Evolutionary conservation across 2,329 filamentous ascomycete species (phyloP), one percentile per base, ranked within the genome.

Genomic region (Fusarium euwallaceae): DNA sequence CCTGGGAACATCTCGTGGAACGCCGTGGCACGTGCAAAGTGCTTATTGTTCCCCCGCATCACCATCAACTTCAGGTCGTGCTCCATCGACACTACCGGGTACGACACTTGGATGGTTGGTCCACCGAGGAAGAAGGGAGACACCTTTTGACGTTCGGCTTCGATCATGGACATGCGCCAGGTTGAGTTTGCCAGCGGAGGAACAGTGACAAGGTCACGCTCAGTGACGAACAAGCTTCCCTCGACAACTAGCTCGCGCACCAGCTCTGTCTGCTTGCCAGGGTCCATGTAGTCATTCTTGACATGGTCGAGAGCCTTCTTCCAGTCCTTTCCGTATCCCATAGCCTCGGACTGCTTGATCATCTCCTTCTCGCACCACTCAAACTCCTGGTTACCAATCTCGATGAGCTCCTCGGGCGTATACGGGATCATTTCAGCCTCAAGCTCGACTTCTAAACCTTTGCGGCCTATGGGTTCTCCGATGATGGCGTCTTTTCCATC

Each of bases 1-100:
- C 72, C 72, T 0, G 72, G 72, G 16, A 74, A 74, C 72, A 74
- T 74, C 7, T 74, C 72, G 4, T 74, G 72, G 1, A 74, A 74
- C 0, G 72, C 72, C 0, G 72, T 74, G 0, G 72, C 72, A 3
- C 63, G 63, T 2, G 72, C 72, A 6, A 74, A 74, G 0, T 74
- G 72, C 2, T 64, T 74, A 0, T 74, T 74, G 1, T 74, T 74
- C 4, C 72, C 72, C 3, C 72, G 43, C 72, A 74, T 74, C 0
- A 74, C 72, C 72, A 74, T 74, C 10, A 74, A 69, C 20, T 74
- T 74, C 0, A 75, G 29, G 20, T 74, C 72, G 0, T 74, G 72
- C 4, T 74, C 72, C 72, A 74, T 74, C 0, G 61, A 70, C 1
- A 58, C 53, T 1, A 74, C 72, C 0, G 72, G 72, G 2, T 74